Base-by-base conservation (phyloP, 192 early-diverging fungal genomes). In the Funneliformis geosporum region DNA sequence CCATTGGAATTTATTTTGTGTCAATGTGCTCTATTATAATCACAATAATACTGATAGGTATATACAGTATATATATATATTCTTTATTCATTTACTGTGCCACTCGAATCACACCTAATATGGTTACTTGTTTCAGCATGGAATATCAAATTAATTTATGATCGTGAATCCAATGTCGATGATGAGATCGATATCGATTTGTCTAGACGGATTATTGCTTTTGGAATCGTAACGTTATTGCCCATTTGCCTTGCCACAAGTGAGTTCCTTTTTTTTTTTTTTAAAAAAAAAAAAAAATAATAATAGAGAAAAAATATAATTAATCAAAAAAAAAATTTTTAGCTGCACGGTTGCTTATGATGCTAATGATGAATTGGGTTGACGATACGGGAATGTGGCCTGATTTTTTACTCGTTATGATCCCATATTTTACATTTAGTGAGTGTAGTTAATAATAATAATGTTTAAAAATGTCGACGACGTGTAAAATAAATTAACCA, bases 401-500 rank as follows among this genome's bases (percentile, higher is more conserved):
- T 9, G 62, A 65, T 65, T 65, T 28, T 65, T 65, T 65, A 65
- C 14, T 65, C 11, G 27, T 65, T 16, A 27, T 12, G 14, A 1
- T 65, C 25, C 62, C 62, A 28, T 65, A 65, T 33, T 4, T 65
- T 25, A 33, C 62, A 33, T 65, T 65, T 65, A 33, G 62, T 65
- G 28, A 65, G 62, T 65, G 14, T 10, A 2, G 5, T 23, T 21
- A 61, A 61, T 21, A 61, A 61, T n/a, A 23, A 3, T 2, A 18
- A 7, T 18, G 21, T 61, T 65, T 33, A 27, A 65, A 3, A 28
- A 33, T 21, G 8, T 65, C 12, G 11, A 14, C 5, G 25, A 8
- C 2, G 25, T 28, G 25, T n/a, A 25, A 6, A 14, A 65, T 27
- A 28, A 64, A 25, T 27, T 64, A 27, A 64, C 12, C 12, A 64